Percentiles rank a stretch among this genome's conserved stretches.
These are phyloP conservation scores for Fagopyrum homotropicum DNA, from an alignment of 148 eudicot species.

Conservation along the genomic window DNA sequence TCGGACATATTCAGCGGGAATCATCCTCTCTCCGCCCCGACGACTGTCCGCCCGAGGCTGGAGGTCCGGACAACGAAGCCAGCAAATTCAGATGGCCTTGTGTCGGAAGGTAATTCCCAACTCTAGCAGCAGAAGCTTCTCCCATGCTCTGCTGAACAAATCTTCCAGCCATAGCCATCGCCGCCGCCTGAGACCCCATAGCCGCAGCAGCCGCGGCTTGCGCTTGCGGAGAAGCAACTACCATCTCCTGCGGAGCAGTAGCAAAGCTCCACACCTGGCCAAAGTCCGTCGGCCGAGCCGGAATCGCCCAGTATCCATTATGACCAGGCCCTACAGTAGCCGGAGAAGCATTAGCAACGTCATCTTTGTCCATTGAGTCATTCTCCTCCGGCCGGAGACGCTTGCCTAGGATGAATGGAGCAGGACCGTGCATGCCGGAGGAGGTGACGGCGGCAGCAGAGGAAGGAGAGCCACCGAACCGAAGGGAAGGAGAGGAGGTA, in stretches of 20 bases:
- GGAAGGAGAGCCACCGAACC: constrained; percentile 13
- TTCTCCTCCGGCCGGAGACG: constrained; percentile 44
- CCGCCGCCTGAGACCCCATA: constrained; percentile 22
- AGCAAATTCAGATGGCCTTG: constrained; percentile 73
- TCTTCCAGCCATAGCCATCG: constrained; percentile 32
- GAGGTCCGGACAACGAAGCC: constrained; percentile 68
- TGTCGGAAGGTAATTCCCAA: constrained; percentile 71
- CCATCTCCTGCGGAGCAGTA: constrained; percentile 60
- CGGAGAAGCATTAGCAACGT: constrained; percentile 19
- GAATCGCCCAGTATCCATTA: constrained; percentile 54
- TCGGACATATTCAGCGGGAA: constrained; percentile 24
- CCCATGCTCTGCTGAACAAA: constrained; percentile 42
- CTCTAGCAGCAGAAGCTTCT: constrained; percentile 60
- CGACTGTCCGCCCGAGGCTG: constrained; percentile 21
- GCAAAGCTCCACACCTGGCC: constrained; percentile 82
- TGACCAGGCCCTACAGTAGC: constrained; percentile 27
- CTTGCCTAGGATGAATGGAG: constrained; percentile 64
- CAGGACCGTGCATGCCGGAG: constrained; percentile 19
- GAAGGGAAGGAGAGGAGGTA: constrained; percentile 33
- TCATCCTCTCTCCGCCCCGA: constrained; percentile 47
- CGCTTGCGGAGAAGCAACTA: constrained; percentile 30
- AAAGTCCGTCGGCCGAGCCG: constrained; percentile 64
- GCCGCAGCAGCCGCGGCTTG: constrained; percentile 11
- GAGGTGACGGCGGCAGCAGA: constrained; percentile 15
- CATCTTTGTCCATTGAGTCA: constrained; percentile 26